These are phyloP conservation scores for Fomitopsis pulvina DNA, from an alignment of 768 basidiomycete genomes.

Conservation along the genomic window DNA sequence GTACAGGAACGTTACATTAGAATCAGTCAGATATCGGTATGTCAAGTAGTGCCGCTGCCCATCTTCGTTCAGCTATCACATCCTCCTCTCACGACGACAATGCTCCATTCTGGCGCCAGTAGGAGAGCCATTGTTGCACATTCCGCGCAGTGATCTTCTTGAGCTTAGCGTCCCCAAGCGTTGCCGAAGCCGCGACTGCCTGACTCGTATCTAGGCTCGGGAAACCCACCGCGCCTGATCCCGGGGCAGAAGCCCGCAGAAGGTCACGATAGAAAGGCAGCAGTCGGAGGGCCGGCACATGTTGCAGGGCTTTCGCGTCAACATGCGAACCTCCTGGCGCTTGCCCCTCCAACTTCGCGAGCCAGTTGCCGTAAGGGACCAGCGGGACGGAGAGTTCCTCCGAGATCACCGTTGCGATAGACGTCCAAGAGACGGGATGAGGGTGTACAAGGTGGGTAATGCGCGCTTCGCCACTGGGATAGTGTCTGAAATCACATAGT, in stretches of 20 bases:
- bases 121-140: background rate
- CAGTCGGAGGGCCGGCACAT: background rate
- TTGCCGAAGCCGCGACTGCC: background rate
- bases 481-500: conserved; percentile 21
- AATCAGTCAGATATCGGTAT: too few relatives aligned
- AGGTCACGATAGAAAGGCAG: too few relatives aligned
- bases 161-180: background rate
- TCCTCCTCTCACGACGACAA: too few relatives aligned
- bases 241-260: background rate
- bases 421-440: conserved; percentile 25
- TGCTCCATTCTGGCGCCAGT: too few relatives aligned
- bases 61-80: too few relatives aligned
- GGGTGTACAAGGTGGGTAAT: conserved; percentile 36
- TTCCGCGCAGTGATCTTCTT: background rate
- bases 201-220: background rate
- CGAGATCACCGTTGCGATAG: conserved; percentile 7
- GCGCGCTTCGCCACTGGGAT: conserved; percentile 10
- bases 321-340: background rate
- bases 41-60: too few relatives aligned
- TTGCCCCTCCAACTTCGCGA: conserved; percentile 1
- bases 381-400: conserved; percentile 16
- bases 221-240: background rate
- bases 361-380: conserved; percentile 23
- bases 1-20: too few relatives aligned
- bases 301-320: background rate